Evolutionary conservation across 371 early-diverging fungal species (phyloP).

Genomic region (Nematocida displodere): DNA sequence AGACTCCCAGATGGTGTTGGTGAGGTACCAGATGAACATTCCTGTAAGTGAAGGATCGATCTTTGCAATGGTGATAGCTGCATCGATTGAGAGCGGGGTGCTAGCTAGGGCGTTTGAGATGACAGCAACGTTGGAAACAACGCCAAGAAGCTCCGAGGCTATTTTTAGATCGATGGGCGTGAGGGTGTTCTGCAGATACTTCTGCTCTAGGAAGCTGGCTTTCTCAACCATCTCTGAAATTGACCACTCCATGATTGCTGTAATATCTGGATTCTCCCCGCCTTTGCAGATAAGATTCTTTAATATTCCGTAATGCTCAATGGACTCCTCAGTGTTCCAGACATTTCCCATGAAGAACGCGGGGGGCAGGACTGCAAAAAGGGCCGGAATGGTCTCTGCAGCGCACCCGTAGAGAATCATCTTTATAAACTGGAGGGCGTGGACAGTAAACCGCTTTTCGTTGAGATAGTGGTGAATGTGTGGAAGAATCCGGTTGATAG

Average conservation of each 20-base stretch:
- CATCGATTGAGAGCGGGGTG: background rate
- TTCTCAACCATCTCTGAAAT: background rate
- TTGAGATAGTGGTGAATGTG: background rate
- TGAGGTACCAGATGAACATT: conserved; percentile 13
- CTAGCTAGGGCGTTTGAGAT: background rate
- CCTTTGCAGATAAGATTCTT: background rate
- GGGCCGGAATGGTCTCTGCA: background rate
- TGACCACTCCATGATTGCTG: background rate
- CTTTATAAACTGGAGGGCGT: conserved; percentile 1
- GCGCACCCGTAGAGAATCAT: conserved; percentile 36
- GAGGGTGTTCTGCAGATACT: background rate
- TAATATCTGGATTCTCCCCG: background rate
- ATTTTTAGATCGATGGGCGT: background rate
- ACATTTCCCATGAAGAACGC: background rate
- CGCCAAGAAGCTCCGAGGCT: background rate
- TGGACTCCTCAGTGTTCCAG: background rate
- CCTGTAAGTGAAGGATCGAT: background rate
- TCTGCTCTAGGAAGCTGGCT: too few species aligned
- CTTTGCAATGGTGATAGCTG: background rate
- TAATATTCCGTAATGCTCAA: conserved; percentile 7
- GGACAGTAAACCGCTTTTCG: background rate
- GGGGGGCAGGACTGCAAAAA: background rate
- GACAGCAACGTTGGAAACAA: conserved; percentile 9
- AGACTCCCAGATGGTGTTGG: conserved; percentile 4
- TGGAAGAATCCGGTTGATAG: conserved; percentile 3